Conservation (phyloP, 2,329 filamentous ascomycete genomes). For the Aspergillus calidoustus region DNA sequence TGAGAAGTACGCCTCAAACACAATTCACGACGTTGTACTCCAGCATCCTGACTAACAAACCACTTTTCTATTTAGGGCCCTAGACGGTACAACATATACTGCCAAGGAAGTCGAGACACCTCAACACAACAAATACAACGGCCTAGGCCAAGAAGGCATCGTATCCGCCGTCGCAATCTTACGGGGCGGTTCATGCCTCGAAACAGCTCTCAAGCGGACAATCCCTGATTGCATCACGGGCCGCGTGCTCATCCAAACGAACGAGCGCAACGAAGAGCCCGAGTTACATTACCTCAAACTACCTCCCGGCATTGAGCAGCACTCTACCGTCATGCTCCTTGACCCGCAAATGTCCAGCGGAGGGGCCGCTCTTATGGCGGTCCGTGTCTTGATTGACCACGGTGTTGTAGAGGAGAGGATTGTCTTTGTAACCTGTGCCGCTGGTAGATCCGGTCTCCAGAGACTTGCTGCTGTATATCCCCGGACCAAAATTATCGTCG, state of each 20-base stretch:
- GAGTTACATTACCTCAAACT: slow-evolving; percentile 90
- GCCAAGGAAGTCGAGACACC: slow-evolving; percentile 71
- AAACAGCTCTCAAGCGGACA: slow-evolving; percentile 84
- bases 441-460: slow-evolving; percentile 81
- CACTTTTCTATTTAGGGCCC: slow-evolving; percentile 57
- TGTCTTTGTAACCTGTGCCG: slow-evolving; percentile 90
- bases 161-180: slow-evolving; percentile 87
- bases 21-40: background rate
- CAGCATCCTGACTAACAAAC: slow-evolving; percentile 8
- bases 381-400: slow-evolving; percentile 93
- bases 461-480: slow-evolving; percentile 88
- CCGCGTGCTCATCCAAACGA: slow-evolving; percentile 87
- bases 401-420: slow-evolving; percentile 84
- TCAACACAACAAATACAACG: slow-evolving; percentile 69
- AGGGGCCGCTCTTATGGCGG: slow-evolving; percentile 86
- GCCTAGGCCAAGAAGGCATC: slow-evolving; percentile 71
- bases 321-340: slow-evolving; percentile 82
- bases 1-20: slow-evolving; percentile 58
- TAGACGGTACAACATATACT: slow-evolving; percentile 76
- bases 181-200: slow-evolving; percentile 84
- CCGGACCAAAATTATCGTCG: slow-evolving; percentile 82
- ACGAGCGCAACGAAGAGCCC: slow-evolving; percentile 81
- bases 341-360: slow-evolving; percentile 96
- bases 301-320: slow-evolving; percentile 70
- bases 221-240: slow-evolving; percentile 92